phyloP scores from a whole-genome alignment of 805 yeast species.

The Candida verbasci region DNA sequence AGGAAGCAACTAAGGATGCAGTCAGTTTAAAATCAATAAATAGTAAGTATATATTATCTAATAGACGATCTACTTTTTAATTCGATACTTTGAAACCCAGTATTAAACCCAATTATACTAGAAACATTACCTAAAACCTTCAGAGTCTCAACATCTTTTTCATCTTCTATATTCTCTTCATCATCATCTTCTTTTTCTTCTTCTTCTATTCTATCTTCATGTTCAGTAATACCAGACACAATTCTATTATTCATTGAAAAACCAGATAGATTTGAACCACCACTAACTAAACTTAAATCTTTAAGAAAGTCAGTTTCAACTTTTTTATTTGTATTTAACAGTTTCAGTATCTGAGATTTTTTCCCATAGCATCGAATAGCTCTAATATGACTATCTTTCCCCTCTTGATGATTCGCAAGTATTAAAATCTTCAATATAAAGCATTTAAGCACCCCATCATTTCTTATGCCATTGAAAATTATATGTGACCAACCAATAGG shows the following conservation, averaged over 20 bases:
- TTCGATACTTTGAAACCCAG: constrained; percentile 38
- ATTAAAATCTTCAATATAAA: constrained; percentile 61
- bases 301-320: constrained; percentile 13
- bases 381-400: constrained; percentile 90
- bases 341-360: constrained; percentile 12
- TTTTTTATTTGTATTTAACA: background rate
- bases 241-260: constrained; percentile 22
- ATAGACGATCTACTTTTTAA: constrained; percentile 36
- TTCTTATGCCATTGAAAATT: constrained; percentile 49
- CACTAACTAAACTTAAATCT: constrained; percentile 24
- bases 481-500: constrained; percentile 80
- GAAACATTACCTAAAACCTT: constrained; percentile 29
- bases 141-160: constrained; percentile 19
- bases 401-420: constrained; percentile 83
- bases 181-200: constrained; percentile 13
- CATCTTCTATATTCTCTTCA: constrained; percentile 11
- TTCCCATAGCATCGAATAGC: constrained; percentile 57
- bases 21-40: no score
- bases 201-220: background rate
- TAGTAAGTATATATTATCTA: constrained; percentile 7
- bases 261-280: constrained; percentile 21
- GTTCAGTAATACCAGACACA: constrained; percentile 7
- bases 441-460: constrained; percentile 58
- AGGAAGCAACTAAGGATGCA: background rate
- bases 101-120: constrained; percentile 38